Evolutionary conservation across 2,329 filamentous ascomycete genomes (phyloP), one percentile per base, ranked within the genome.

Genomic region (Amylocarpus encephaloides): DNA sequence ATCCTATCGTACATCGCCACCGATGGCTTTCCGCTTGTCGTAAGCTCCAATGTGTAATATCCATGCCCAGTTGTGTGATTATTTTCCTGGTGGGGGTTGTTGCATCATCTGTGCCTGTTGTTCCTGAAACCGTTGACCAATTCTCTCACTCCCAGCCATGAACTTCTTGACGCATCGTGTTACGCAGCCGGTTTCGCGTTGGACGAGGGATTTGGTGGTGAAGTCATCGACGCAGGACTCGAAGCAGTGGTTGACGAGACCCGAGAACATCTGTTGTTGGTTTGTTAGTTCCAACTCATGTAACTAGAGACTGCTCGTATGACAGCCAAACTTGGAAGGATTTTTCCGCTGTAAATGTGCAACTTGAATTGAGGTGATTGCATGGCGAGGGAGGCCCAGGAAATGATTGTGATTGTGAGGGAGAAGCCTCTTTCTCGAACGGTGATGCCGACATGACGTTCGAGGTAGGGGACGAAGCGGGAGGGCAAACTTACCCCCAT

Each of bases 181-280:
- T 65, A 97, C 83, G 75, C 93, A 98, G 69, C 87, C 85, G 66
- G 87, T 86, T 74, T 98, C 93, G 68, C 88, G 85, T 60, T 83
- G 80, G 57, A 87, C 85, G 59, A 98, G 82, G 43, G 89, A 88
- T 76, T 97, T 97, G 74, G 90, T 95, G 66, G 91, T 95, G 80
- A 98, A 98, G 78, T 97, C 91, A 72, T 91, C 92, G 73, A 98
- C 82, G 78, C 93, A 98, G 72, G 93, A 86, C 69, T 88, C 85
- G 79, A 98, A 98, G 82, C 93, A 98, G 73, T 85, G 80, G 70
- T 89, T 85, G 64, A 90, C 86, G 49, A 88, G 78, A 72, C 81
- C 83, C 65, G 73, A 74, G 64, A 79, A 80, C 69, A 80, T 73
- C 77, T 80, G 59, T 55, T 12, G 29, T 15, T 30, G 15, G 29